These are phyloP conservation scores for Aspergillus campestris DNA, from an alignment of 495 filamentous ascomycete genomes.

Conservation along the genomic window DNA sequence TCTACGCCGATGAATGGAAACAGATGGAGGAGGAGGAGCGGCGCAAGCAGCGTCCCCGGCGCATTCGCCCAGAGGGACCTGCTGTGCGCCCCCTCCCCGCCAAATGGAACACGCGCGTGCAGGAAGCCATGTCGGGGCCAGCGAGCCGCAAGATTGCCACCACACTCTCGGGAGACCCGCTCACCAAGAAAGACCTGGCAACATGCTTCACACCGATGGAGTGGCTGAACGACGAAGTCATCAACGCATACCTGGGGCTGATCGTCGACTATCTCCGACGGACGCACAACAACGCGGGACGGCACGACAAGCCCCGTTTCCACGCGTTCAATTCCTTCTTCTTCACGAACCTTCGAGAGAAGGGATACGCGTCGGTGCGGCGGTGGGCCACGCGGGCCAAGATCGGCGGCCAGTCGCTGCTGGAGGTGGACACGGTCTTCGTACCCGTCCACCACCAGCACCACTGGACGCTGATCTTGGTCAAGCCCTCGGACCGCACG, in stretches of 20 bases:
- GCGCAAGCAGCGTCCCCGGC: constrained; percentile 10
- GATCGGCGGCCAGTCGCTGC: constrained; percentile 42
- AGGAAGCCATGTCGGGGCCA: constrained; percentile 19
- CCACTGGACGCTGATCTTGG: constrained; percentile 60
- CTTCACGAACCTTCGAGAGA: constrained; percentile 49
- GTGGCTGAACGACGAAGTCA: constrained; percentile 82
- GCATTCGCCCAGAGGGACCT: constrained; percentile 19
- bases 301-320: constrained; percentile 50
- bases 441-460: constrained; percentile 45
- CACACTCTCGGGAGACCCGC: constrained; percentile 44
- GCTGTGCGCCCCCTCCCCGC: constrained; percentile 36
- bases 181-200: constrained; percentile 55
- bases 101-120: constrained; percentile 37
- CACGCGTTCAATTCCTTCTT: constrained; percentile 68
- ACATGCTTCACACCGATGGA: constrained; percentile 40
- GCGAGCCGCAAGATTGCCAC: constrained; percentile 27
- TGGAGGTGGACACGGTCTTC: constrained; percentile 52
- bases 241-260: constrained; percentile 57
- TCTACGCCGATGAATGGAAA: constrained; percentile 23
- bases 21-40: constrained; percentile 15
- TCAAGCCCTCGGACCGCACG: constrained; percentile 52
- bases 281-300: constrained; percentile 31
- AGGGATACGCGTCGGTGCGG: constrained; percentile 39
- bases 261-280: constrained; percentile 54
- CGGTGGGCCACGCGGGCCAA: constrained; percentile 50